Evolutionary conservation across 495 filamentous ascomycete species (phyloP).

Genomic region (Articulospora tetracladia): DNA sequence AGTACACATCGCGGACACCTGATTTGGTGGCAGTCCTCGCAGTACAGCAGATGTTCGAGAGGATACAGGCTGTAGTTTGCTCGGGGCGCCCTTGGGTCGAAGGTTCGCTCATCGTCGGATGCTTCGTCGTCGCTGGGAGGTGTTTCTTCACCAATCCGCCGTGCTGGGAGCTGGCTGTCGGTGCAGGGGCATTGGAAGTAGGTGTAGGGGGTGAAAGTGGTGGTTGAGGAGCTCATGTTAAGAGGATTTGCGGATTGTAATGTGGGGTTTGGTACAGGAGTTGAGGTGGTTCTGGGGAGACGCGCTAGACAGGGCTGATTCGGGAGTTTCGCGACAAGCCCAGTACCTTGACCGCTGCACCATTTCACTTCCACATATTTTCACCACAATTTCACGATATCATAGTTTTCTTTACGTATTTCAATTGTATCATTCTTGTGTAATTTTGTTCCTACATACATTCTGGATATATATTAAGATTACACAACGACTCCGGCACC

Average conservation of each 20-base stretch:
- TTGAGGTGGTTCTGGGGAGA: constrained; percentile 6
- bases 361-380: neutral
- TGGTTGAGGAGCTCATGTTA: constrained; percentile 44
- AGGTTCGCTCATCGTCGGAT: constrained; percentile 72
- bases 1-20: constrained; percentile 86
- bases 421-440: too few relatives aligned
- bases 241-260: neutral
- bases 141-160: constrained; percentile 36
- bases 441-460: neutral
- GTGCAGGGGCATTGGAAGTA: constrained; percentile 92
- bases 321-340: neutral
- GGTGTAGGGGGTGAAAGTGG: constrained; percentile 77
- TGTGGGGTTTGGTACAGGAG: neutral
- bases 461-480: constrained; percentile 1
- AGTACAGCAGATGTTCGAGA: constrained; percentile 90
- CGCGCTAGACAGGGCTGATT: constrained; percentile 17
- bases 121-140: constrained; percentile 39
- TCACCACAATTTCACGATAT: neutral
- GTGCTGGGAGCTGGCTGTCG: constrained; percentile 46
- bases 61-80: constrained; percentile 89
- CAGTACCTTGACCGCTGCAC: too few relatives aligned
- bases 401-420: too few relatives aligned
- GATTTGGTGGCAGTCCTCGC: constrained; percentile 94
- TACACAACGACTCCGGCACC: neutral
- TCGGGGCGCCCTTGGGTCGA: constrained; percentile 79